phyloP scores from a whole-genome alignment of 1,284 basidiomycete genomes.

The Athelia psychrophila region DNA sequence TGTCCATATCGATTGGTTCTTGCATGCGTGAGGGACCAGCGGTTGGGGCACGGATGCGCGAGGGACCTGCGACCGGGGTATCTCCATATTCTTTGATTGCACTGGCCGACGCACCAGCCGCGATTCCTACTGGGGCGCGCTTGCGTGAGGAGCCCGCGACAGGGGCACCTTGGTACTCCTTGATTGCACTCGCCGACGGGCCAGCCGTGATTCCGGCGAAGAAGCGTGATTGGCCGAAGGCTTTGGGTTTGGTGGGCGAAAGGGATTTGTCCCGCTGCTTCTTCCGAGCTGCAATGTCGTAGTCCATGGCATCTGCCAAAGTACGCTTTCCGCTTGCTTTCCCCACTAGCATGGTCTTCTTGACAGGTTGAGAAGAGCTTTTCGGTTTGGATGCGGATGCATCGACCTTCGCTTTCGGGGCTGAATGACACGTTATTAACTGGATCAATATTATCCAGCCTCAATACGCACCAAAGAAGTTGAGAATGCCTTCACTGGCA shows the following conservation, averaged over 20 bases:
- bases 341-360: slow-evolving; percentile 36
- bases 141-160: slow-evolving; percentile 36
- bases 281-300: slow-evolving; percentile 53
- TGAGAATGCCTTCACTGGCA: slow-evolving; percentile 42
- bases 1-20: slow-evolving; percentile 26
- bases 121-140: slow-evolving; percentile 6
- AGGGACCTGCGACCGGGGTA: too few species aligned
- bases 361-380: slow-evolving; percentile 23
- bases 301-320: slow-evolving; percentile 64
- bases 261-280: slow-evolving; percentile 32
- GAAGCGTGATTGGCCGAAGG: slow-evolving; percentile 11
- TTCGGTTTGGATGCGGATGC: slow-evolving; percentile 11
- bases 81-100: too few species aligned
- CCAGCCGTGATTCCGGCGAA: slow-evolving; percentile 9
- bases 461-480: slow-evolving; percentile 58
- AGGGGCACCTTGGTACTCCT: too few species aligned
- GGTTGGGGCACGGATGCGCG: slow-evolving; percentile 10
- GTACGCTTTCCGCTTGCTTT: slow-evolving; percentile 72
- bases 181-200: slow-evolving; percentile 1
- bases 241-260: slow-evolving; percentile 15
- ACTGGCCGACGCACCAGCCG: too few species aligned
- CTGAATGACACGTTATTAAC: slow-evolving; percentile 28
- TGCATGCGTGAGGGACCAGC: slow-evolving; percentile 38
- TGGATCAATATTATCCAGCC: slow-evolving; percentile 5
- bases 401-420: slow-evolving; percentile 40